Conservation (phyloP, 2,329 filamentous ascomycete species). For the Fusarium algeriense region DNA sequence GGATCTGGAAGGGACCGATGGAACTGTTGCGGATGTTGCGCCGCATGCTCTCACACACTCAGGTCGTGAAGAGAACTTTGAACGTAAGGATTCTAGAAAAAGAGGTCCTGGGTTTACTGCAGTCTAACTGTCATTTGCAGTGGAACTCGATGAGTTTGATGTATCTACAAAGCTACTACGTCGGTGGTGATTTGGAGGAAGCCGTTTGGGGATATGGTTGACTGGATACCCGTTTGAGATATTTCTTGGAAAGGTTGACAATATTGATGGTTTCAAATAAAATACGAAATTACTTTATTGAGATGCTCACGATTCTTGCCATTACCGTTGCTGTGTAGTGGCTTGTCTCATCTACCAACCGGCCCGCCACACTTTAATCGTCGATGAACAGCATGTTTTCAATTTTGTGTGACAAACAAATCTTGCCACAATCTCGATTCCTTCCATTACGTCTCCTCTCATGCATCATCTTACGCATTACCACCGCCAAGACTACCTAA, state of each 20-base stretch:
- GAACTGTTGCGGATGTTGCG: constrained; percentile 78
- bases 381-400: not conserved
- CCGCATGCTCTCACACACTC: not conserved
- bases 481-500: not conserved
- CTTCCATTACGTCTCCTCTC: not conserved
- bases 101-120: not conserved
- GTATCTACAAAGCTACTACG: not conserved
- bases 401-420: constrained; percentile 28
- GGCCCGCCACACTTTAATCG: not conserved
- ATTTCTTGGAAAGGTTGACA: no score
- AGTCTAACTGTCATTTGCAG: constrained; percentile 13
- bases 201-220: rapidly evolving
- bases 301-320: not conserved
- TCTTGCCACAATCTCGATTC: not conserved
- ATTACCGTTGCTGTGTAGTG: no score
- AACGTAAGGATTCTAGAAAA: constrained; percentile 6
- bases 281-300: not conserved
- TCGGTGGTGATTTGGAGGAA: not conserved
- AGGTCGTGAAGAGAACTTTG: not conserved
- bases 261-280: rapidly evolving
- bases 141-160: not conserved
- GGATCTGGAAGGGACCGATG: constrained; percentile 86
- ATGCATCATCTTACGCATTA: not conserved
- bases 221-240: not conserved
- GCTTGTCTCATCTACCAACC: not conserved